A percentile compares a stretch with the other conserved stretches of the same genome.
These are phyloP conservation scores for Lachancea meyersii DNA, from an alignment of 805 yeast genomes.

Conservation along the genomic window DNA sequence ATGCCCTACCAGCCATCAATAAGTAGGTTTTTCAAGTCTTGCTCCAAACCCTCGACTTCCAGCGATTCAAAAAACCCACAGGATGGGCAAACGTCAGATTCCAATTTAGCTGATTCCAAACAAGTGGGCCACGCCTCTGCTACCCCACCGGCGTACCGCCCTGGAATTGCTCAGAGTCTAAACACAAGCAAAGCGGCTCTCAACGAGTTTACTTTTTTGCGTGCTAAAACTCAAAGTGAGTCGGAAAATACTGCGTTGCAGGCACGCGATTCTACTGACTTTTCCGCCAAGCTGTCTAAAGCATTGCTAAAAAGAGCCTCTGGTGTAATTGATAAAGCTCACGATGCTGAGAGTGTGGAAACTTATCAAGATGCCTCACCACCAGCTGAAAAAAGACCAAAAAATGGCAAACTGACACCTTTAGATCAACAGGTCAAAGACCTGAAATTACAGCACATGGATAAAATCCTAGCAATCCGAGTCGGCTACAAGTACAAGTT, in stretches of 20 bases:
- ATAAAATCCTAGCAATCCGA: slow-evolving; percentile 72
- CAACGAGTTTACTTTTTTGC: background rate
- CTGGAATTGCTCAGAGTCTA: background rate
- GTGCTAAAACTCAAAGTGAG: background rate
- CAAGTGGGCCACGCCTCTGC: background rate
- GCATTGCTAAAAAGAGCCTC: slow-evolving; percentile 3
- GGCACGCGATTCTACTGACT: background rate
- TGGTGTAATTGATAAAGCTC: background rate
- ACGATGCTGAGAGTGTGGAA: slow-evolving; percentile 2
- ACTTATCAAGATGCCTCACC: background rate
- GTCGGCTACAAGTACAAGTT: slow-evolving; percentile 90
- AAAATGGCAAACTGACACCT: slow-evolving; percentile 49
- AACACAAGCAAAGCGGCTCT: background rate
- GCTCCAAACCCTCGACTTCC: slow-evolving; percentile 2
- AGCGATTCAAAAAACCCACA: background rate
- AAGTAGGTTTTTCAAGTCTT: slow-evolving; percentile 27
- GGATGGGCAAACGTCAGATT: background rate
- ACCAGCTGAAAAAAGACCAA: slow-evolving; percentile 4
- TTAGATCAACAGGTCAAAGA: slow-evolving; percentile 71
- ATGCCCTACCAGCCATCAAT: slow-evolving; percentile 28
- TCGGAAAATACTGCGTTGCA: background rate
- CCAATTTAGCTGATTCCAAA: background rate
- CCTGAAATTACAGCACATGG: slow-evolving; percentile 53
- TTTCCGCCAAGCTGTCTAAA: background rate
- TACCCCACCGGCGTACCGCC: background rate